Conservation (phyloP, 139 green algal genomes). For the Chlorella ohadii region DNA sequence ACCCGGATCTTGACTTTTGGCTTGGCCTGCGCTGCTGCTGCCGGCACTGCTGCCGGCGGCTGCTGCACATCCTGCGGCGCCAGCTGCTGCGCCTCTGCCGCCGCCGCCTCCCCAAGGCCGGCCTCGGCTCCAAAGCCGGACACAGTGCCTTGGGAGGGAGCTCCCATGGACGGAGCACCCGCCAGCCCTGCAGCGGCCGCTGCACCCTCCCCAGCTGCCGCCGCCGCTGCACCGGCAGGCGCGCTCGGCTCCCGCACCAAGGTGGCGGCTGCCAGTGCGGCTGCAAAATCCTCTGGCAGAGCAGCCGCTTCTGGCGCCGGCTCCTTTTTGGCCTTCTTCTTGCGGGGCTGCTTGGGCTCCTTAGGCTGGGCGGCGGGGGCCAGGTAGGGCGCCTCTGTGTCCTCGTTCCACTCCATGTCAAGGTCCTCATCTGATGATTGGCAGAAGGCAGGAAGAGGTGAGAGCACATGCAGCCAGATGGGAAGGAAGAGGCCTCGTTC, state of each 20-base stretch:
- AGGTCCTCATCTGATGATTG: background rate
- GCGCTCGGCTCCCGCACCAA: conserved; percentile 2
- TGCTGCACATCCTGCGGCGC: conserved; percentile 7
- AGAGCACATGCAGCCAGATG: no score
- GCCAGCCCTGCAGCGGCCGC: background rate
- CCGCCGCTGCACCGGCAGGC: background rate
- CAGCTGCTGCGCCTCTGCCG: background rate
- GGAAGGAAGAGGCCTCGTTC: no score
- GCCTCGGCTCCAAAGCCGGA: background rate
- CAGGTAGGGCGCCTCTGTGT: conserved; percentile 8
- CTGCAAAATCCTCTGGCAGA: conserved; percentile 25
- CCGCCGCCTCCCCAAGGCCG: background rate
- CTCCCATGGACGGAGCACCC: no score
- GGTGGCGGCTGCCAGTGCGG: conserved; percentile 15
- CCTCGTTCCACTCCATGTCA: conserved; percentile 20
- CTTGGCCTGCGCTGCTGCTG: background rate
- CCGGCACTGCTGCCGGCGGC: background rate
- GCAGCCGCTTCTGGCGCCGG: background rate
- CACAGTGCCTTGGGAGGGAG: no score
- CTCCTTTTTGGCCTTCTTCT: conserved; percentile 11
- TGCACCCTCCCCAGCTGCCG: background rate
- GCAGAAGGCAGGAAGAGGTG: no score
- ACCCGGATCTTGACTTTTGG: conserved; percentile 27
- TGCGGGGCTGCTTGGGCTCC: background rate
- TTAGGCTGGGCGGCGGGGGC: background rate